Evolutionary conservation across 2,329 filamentous ascomycete species (phyloP).

Genomic region (Hypoxylon rubiginosum): DNA sequence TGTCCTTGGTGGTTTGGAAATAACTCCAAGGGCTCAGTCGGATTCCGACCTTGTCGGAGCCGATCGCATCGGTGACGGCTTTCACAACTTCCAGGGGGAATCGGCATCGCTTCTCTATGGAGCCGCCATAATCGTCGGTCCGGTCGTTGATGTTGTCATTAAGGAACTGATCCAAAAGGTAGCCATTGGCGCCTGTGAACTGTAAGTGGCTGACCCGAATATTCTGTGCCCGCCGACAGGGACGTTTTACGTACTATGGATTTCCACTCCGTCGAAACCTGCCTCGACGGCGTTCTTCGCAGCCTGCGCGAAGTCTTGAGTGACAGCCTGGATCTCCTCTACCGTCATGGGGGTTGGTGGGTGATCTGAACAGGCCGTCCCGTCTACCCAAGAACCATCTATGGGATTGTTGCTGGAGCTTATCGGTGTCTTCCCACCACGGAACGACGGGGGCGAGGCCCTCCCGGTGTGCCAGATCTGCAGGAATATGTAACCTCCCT

Average conservation of each 20-base stretch:
- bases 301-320: conserved; percentile 69
- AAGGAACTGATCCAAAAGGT: conserved; percentile 71
- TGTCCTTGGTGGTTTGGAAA: conserved; percentile 47
- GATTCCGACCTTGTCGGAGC: conserved; percentile 43
- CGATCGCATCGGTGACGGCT: conserved; percentile 44
- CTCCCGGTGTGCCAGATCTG: conserved; percentile 73
- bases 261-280: conserved; percentile 73
- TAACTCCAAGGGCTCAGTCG: conserved; percentile 47
- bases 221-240: background rate
- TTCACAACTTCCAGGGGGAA: conserved; percentile 45
- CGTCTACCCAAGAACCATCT: conserved; percentile 49
- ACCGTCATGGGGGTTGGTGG: conserved; percentile 73
- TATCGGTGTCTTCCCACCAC: conserved; percentile 43
- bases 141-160: conserved; percentile 48
- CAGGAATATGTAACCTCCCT: conserved; percentile 68
- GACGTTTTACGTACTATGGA: conserved; percentile 52
- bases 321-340: conserved; percentile 74
- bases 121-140: conserved; percentile 48
- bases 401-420: conserved; percentile 49
- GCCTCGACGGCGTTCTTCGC: conserved; percentile 69
- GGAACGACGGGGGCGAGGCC: conserved; percentile 55
- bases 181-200: conserved; percentile 62
- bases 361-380: conserved; percentile 46
- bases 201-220: conserved; percentile 16
- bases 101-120: conserved; percentile 45